phyloP scores from a whole-genome alignment of 495 filamentous ascomycete species.

The Neohortaea acidophila region DNA sequence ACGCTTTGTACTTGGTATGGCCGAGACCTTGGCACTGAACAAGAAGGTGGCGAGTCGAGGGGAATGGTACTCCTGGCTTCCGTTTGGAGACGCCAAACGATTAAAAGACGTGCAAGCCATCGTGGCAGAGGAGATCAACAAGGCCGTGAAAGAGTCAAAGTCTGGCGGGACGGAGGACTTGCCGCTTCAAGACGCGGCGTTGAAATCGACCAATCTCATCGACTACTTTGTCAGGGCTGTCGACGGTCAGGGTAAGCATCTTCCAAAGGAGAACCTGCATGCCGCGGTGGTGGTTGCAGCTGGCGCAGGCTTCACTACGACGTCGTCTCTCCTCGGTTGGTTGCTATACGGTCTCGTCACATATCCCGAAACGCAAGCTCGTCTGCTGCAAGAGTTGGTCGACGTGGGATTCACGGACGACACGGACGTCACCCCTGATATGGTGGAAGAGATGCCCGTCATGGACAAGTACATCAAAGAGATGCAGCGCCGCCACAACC shows the following conservation, averaged over 20 bases:
- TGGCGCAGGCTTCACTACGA: slow-evolving; percentile 42
- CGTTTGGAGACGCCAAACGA: not conserved
- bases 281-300: slow-evolving; percentile 25
- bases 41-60: not conserved
- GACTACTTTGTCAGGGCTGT: not conserved
- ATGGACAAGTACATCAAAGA: slow-evolving; percentile 46
- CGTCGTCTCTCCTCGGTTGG: slow-evolving; percentile 38
- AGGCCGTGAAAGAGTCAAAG: slow-evolving; percentile 27
- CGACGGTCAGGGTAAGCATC: not conserved
- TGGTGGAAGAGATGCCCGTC: slow-evolving; percentile 29
- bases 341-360: slow-evolving; percentile 34
- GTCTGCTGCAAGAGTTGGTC: slow-evolving; percentile 38
- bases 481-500: slow-evolving; percentile 39
- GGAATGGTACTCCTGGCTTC: not conserved
- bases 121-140: slow-evolving; percentile 25
- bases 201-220: slow-evolving; percentile 34
- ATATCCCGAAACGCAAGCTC: slow-evolving; percentile 37
- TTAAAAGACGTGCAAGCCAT: not conserved
- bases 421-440: slow-evolving; percentile 29
- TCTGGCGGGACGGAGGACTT: slow-evolving; percentile 28
- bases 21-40: not conserved
- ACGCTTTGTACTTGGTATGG: slow-evolving; percentile 19
- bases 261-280: slow-evolving; percentile 27
- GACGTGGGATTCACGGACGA: slow-evolving; percentile 31
- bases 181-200: slow-evolving; percentile 36